A percentile compares a stretch with the other conserved stretches of the same genome.
Conservation (phyloP, 768 basidiomycete genomes). For the Suillus spraguei region DNA sequence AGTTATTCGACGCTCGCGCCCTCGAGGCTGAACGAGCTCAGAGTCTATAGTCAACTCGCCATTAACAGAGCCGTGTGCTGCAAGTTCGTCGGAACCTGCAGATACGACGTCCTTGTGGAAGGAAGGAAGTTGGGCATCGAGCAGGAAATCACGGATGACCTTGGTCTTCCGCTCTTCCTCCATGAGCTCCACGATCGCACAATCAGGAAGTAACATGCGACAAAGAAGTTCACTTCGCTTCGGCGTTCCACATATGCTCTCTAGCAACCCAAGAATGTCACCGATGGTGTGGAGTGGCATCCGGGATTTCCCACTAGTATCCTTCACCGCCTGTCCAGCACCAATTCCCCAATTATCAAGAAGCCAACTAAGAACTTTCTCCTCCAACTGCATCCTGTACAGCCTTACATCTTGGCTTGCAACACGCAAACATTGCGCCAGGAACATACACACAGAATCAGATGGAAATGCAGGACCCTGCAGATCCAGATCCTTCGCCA, state of each 20-base stretch:
- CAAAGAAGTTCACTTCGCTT: conserved; percentile 48
- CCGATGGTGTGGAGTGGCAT: conserved; percentile 55
- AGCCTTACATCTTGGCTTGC: conserved; percentile 82
- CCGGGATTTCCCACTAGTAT: conserved; percentile 37
- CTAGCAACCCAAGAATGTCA: conserved; percentile 67
- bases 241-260: conserved; percentile 60
- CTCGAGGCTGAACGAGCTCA: conserved; percentile 49
- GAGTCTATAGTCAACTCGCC: conserved; percentile 13
- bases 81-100: not conserved
- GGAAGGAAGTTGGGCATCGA: conserved; percentile 62
- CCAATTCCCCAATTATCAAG: conserved; percentile 65
- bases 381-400: conserved; percentile 84
- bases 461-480: conserved; percentile 88
- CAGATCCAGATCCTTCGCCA: conserved; percentile 83
- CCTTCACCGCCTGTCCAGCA: conserved; percentile 39
- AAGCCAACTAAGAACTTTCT: conserved; percentile 84
- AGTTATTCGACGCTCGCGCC: conserved; percentile 64
- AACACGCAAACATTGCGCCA: conserved; percentile 66
- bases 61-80: not conserved
- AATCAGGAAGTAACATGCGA: conserved; percentile 67
- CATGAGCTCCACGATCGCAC: conserved; percentile 60
- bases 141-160: conserved; percentile 69
- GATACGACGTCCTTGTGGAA: conserved; percentile 26
- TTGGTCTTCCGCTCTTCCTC: conserved; percentile 57
- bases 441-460: conserved; percentile 88